Conservation (phyloP, 176 grass and related monocot species). For the Musa beccarii region DNA sequence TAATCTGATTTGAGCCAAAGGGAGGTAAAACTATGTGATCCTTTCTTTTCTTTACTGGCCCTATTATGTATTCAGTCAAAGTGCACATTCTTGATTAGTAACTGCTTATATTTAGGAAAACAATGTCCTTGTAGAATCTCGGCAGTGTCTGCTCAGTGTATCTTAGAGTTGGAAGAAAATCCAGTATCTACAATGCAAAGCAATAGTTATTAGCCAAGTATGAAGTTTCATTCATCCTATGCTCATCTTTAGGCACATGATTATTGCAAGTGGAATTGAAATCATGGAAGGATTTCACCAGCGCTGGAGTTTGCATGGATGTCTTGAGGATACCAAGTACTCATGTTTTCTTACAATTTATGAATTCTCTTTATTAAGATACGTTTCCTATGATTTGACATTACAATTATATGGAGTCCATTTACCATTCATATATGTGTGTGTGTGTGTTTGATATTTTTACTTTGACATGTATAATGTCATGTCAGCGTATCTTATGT, state of each 20-base stretch:
- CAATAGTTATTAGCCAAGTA: background rate
- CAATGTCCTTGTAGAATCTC: background rate
- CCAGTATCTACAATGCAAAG: background rate
- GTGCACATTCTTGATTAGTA: background rate
- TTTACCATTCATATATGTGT: background rate
- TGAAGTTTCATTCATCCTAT: background rate
- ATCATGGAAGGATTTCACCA: conserved; percentile 24
- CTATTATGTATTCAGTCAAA: background rate
- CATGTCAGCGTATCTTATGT: too few relatives aligned
- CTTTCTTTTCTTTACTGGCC: background rate
- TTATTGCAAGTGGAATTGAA: conserved; percentile 26
- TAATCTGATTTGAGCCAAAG: background rate
- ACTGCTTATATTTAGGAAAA: background rate
- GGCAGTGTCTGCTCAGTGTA: background rate
- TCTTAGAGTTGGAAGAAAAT: background rate
- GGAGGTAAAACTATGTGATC: background rate
- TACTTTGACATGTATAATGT: too few relatives aligned
- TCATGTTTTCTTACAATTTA: background rate
- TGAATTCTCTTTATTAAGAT: background rate
- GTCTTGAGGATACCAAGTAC: conserved; percentile 22
- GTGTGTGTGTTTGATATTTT: background rate
- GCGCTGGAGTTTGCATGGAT: conserved; percentile 24
- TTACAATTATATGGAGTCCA: background rate
- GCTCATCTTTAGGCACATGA: conserved; percentile 11
- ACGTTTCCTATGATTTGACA: background rate